Evolutionary conservation across 1,139 yeast genomes (phyloP).

Genomic region (Komagataea norvegica): DNA sequence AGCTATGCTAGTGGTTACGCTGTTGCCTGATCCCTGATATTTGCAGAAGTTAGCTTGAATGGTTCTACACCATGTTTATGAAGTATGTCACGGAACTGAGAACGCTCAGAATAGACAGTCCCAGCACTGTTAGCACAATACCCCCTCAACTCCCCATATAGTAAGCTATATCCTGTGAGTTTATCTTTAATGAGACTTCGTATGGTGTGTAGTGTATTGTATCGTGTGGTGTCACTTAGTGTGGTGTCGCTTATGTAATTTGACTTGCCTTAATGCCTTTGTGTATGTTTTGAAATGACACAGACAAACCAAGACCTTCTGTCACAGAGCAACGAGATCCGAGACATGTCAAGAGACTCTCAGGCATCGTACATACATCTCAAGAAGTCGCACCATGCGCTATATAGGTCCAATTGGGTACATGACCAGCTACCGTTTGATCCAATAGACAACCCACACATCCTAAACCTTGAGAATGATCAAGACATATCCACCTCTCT

Average conservation of each 20-base stretch:
- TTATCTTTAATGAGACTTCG: no score
- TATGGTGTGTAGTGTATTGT: no score
- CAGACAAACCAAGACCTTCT: not conserved
- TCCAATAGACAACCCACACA: conserved; percentile 30
- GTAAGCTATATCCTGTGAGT: no score
- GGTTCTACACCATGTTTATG: no score
- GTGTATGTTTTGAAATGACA: no score
- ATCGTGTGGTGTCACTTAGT: no score
- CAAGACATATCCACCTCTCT: conserved; percentile 15
- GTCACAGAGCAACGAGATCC: not conserved
- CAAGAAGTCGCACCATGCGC: conserved; percentile 31
- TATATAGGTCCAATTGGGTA: conserved; percentile 36
- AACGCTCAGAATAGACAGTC: no score
- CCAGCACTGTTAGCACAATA: not conserved
- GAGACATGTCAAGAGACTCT: conserved; percentile 23
- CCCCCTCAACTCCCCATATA: no score
- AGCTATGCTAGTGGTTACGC: conserved; percentile 87
- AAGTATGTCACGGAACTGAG: no score
- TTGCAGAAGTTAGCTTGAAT: not conserved
- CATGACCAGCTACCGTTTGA: conserved; percentile 34
- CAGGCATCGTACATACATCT: conserved; percentile 31
- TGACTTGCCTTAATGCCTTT: no score
- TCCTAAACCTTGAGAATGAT: conserved; percentile 22
- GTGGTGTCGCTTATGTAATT: no score
- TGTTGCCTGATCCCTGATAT: conserved; percentile 14